Base-by-base conservation (phyloP, 2,329 filamentous ascomycete genomes). In the Colletotrichum scovillei region DNA sequence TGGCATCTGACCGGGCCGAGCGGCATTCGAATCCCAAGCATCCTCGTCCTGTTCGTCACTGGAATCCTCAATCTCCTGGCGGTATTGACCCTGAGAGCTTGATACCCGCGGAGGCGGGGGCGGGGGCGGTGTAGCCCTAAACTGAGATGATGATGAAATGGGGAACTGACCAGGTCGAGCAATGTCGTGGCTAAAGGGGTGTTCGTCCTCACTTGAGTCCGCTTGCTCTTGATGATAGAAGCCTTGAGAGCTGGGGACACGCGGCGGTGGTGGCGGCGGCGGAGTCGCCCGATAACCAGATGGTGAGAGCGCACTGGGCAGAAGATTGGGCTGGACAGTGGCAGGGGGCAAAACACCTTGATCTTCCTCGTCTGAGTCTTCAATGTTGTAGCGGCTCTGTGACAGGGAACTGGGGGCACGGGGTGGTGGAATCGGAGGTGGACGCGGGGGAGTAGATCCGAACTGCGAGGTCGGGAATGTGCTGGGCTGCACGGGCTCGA, bases 81-180 rank as follows among this genome's bases (percentile, higher is more conserved):
- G 55, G 22, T 71, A 30, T 9, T 52, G 71, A 12, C 67, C 55
- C 2, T 71, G 71, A 16, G 71, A 66, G 49, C 56, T 56, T n/a
- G 46, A n/a, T 22, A 49, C 60, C 30, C 67, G 60, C 26, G 46
- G 67, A 32, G 56, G 70, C 19, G 67, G 70, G 35, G 67, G 28
- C 1, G 70, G 56, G 46, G 70, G 70, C 42, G 70, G 55, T 30
- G 67, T 22, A 12, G 66, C 67, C 60, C 67, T 70, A 9, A 46
- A 70, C 5, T 70, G 70, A 65, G 70, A 73, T 73, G 67, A 59
- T 62, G 70, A 73, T 73, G 70, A 73, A 73, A 73, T 65, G 70
- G 70, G 70, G 60, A 70, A 73, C 67, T 73, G 70, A 73, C 67
- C 70, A 70, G 70, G 60, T 70, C 67, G 70, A 70, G 70, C 59